Percentiles rank a stretch among this genome's conserved stretches.
phyloP scores from a whole-genome alignment of 2,329 filamentous ascomycete genomes.

The Juglanconis juglandina region DNA sequence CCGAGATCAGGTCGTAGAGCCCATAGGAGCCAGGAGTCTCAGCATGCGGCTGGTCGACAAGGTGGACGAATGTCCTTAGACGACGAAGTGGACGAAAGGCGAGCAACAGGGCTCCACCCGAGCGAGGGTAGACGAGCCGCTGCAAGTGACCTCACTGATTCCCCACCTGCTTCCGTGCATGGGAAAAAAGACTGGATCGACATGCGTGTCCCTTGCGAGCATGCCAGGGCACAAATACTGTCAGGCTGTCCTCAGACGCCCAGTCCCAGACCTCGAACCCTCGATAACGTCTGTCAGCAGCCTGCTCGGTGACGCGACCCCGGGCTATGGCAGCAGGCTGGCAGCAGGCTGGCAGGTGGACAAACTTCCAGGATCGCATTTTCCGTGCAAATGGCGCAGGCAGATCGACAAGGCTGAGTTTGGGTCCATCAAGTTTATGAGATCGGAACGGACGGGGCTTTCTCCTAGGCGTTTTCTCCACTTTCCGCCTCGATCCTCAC shows the following conservation, averaged over 20 bases:
- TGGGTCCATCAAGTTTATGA: slow-evolving; percentile 7
- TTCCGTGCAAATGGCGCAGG: slow-evolving; percentile 7
- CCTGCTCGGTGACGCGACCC: too few relatives aligned
- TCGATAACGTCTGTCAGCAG: too few relatives aligned
- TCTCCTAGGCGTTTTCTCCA: slow-evolving; percentile 10
- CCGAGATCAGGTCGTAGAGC: background rate
- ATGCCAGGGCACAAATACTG: background rate
- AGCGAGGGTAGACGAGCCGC: background rate
- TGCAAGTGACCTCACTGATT: slow-evolving; percentile 2
- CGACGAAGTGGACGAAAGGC: slow-evolving; percentile 17
- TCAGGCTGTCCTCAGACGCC: background rate
- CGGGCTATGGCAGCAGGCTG: too few relatives aligned
- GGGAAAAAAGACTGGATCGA: background rate
- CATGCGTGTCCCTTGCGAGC: background rate
- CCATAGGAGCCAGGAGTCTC: background rate
- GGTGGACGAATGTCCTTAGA: background rate
- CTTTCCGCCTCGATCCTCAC: background rate
- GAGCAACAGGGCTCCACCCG: slow-evolving; percentile 4
- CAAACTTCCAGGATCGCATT: slow-evolving; percentile 7
- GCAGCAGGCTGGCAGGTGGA: background rate
- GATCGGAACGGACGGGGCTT: slow-evolving; percentile 13
- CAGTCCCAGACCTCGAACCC: too few relatives aligned
- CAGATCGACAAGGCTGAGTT: slow-evolving; percentile 7
- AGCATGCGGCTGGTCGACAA: background rate
- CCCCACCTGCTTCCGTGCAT: background rate